These are phyloP conservation scores for Epichloe uncinata DNA, from an alignment of 2,329 filamentous ascomycete species.

Conservation along the genomic window DNA sequence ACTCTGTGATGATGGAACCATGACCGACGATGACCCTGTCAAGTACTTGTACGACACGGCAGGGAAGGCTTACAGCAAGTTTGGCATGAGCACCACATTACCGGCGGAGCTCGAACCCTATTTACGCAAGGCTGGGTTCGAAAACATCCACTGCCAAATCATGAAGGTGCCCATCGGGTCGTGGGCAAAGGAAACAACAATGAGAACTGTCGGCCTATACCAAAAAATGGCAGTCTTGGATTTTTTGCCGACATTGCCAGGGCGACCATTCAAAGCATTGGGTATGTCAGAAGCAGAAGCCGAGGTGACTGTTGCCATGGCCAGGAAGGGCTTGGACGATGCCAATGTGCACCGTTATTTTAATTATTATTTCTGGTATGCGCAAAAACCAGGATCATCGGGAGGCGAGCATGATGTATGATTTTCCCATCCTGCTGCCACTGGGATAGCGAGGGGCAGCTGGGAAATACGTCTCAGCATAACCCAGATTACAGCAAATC, in stretches of 20 bases:
- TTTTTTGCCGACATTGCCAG: conserved; percentile 23
- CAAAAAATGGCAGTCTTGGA: conserved; percentile 24
- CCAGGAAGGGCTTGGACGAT: conserved; percentile 15
- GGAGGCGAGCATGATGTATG: not conserved
- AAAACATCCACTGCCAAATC: conserved; percentile 18
- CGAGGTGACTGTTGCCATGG: conserved; percentile 14
- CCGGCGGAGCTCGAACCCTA: conserved; percentile 8
- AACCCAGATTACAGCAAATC: not conserved
- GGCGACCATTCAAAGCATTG: conserved; percentile 19
- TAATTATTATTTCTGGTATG: conserved; percentile 24
- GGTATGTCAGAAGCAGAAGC: conserved; percentile 17
- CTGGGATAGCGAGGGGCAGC: not conserved
- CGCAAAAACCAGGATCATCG: conserved; percentile 17
- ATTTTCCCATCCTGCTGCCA: not conserved
- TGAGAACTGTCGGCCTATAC: conserved; percentile 24
- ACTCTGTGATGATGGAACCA: conserved; percentile 22
- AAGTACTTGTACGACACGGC: conserved; percentile 6
- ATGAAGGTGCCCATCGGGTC: conserved; percentile 24
- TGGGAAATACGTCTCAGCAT: not conserved
- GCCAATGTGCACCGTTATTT: conserved; percentile 20
- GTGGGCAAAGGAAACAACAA: conserved; percentile 21
- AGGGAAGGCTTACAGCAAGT: conserved; percentile 5
- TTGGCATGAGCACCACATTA: conserved; percentile 10
- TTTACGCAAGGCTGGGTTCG: conserved; percentile 10
- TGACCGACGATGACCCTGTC: conserved; percentile 9